Base-by-base conservation (phyloP, 495 filamentous ascomycete species). In the Neurospora sp. region DNA sequence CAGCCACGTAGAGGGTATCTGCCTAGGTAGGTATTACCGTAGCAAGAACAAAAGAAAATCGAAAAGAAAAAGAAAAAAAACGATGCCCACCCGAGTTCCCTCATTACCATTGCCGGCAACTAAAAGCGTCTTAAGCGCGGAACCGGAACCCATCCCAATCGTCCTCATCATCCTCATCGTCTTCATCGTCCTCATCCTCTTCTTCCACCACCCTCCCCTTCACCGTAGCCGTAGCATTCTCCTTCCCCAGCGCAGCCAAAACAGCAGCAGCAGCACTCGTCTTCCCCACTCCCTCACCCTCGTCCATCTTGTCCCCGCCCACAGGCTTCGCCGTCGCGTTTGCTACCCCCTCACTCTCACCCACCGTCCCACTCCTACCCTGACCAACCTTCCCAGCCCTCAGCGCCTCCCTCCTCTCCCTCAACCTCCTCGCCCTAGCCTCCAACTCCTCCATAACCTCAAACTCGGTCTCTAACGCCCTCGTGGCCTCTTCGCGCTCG, bases 381-480 rank as follows among this genome's bases (percentile, higher is more conserved):
- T 27, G 27, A 27, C 27, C 27, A 27, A 27, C 27, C 27, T 83
- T 76, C 74, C 88, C 74, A 37, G 82, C 84, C 74, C 83, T 76
- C 74, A 88, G 73, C 31, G 82, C 84, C 74, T 88, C 88, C 45
- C 89, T 80, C 68, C 84, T 89, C 75, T 94, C 91, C 77, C 94
- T 91, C 73, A 99, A 80, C 76, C 85, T 88, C 76, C 86, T 84
- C 8, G 97, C 92, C 45, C 94, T 87, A 75, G 89, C 89, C 81
- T 98, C 96, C 65, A 97, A 86, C 71, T 89, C 89, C 78, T 96
- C 93, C 95, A 98, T 98, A 78, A 96, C 90, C 70, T 97, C 96
- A 79, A 98, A 93, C 80, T 99, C 96, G 72, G 92, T 90, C 79
- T 95, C 90, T 72, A 98, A 80, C 71, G 90, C 87, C 68, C 92